These are phyloP conservation scores for Colletotrichum echinochloae DNA, from an alignment of 2,329 filamentous ascomycete species.

Conservation along the genomic window DNA sequence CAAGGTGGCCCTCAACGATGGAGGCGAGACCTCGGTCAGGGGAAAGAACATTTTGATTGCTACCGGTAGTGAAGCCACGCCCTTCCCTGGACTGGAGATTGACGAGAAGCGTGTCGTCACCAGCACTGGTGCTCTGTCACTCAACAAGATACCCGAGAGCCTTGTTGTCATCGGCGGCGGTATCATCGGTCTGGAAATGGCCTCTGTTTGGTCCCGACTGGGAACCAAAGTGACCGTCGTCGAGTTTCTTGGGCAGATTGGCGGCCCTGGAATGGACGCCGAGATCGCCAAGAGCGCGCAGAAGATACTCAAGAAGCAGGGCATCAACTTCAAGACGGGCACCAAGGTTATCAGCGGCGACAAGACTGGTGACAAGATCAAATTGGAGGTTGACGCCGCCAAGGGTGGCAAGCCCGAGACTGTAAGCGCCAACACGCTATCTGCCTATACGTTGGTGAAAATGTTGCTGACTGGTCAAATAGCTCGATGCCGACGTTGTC, in stretches of 20 bases:
- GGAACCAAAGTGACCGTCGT: slow-evolving; percentile 96
- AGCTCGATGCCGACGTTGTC: slow-evolving; percentile 95
- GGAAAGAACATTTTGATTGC: slow-evolving; percentile 99
- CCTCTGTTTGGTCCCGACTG: slow-evolving; percentile 94
- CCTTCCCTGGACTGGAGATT: slow-evolving; percentile 94
- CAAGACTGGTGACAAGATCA: slow-evolving; percentile 79
- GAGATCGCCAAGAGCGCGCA: slow-evolving; percentile 93
- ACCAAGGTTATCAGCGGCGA: slow-evolving; percentile 95
- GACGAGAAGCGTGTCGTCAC: slow-evolving; percentile 98
- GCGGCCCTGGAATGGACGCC: slow-evolving; percentile 95
- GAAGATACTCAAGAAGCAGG: slow-evolving; percentile 96
- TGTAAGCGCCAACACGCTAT: slow-evolving; percentile 64
- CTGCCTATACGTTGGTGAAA: not conserved
- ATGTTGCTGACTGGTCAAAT: slow-evolving; percentile 36
- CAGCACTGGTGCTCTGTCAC: slow-evolving; percentile 91
- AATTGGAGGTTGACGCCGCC: slow-evolving; percentile 87
- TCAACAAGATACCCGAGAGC: slow-evolving; percentile 93
- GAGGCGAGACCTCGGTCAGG: slow-evolving; percentile 86
- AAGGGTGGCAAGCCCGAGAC: slow-evolving; percentile 97
- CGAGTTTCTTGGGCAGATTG: slow-evolving; percentile 95
- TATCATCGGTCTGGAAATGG: slow-evolving; percentile 99
- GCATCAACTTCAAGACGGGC: slow-evolving; percentile 97
- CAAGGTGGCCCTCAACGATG: slow-evolving; percentile 89
- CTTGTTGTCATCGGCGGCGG: slow-evolving; percentile 98
- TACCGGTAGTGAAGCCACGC: slow-evolving; percentile 93